A percentile compares a stretch with the other conserved stretches of the same genome.
phyloP scores from a whole-genome alignment of 2,329 filamentous ascomycete genomes.

The Fusarium citri region DNA sequence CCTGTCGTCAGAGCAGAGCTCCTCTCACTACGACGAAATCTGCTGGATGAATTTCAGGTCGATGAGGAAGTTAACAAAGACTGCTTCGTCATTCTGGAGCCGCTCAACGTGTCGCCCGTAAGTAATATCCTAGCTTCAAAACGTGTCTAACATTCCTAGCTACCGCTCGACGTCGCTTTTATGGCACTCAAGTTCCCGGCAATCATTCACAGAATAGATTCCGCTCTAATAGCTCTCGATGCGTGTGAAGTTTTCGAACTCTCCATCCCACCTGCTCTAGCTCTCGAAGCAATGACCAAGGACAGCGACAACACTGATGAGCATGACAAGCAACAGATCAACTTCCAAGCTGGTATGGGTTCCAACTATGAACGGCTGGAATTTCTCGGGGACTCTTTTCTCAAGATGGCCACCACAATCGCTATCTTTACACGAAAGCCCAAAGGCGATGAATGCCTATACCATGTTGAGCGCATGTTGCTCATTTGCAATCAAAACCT shows the following conservation, averaged over 20 bases:
- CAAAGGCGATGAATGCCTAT: conserved; percentile 83
- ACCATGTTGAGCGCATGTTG: conserved; percentile 90
- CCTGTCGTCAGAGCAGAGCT: conserved; percentile 83
- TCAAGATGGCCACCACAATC: conserved; percentile 96
- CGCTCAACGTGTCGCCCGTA: conserved; percentile 80
- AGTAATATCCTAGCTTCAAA: conserved; percentile 49
- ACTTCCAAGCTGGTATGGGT: conserved; percentile 87
- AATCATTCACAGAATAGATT: conserved; percentile 85
- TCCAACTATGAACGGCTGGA: conserved; percentile 95
- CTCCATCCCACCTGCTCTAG: conserved; percentile 72
- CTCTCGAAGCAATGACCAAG: conserved; percentile 92
- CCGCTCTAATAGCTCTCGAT: conserved; percentile 82
- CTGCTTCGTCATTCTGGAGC: conserved; percentile 81
- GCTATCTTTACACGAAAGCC: conserved; percentile 83
- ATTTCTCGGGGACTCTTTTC: conserved; percentile 90
- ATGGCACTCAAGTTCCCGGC: conserved; percentile 84
- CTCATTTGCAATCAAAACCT: conserved; percentile 93
- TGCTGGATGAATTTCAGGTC: conserved; percentile 76
- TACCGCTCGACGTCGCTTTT: conserved; percentile 75
- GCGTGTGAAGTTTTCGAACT: conserved; percentile 75
- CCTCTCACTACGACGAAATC: conserved; percentile 82
- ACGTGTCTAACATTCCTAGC: conserved; percentile 54
- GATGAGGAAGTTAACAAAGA: conserved; percentile 57
- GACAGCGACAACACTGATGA: conserved; percentile 88
- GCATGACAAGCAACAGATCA: conserved; percentile 72